Percentiles rank a stretch among this genome's conserved stretches.
phyloP scores from a whole-genome alignment of 495 filamentous ascomycete species.

The Jackrogersella multiformis region DNA sequence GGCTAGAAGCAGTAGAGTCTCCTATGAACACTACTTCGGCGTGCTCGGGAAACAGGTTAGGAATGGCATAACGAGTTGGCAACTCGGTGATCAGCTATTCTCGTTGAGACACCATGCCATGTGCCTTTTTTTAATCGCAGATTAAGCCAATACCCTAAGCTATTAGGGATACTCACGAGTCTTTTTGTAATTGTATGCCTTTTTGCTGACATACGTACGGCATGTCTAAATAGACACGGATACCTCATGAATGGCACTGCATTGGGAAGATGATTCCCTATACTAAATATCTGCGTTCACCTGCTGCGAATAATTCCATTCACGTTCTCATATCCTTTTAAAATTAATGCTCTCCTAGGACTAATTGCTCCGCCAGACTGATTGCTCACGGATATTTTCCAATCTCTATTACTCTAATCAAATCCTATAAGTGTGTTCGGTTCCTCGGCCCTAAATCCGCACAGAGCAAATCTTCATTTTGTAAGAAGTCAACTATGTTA shows the following conservation, averaged over 20 bases:
- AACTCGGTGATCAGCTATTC: background rate
- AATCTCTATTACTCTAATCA: background rate
- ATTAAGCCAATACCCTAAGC: background rate
- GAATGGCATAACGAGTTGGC: background rate
- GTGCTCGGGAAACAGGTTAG: background rate
- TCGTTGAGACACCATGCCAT: background rate
- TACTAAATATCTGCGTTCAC: background rate
- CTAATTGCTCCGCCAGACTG: background rate
- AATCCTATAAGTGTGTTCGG: background rate
- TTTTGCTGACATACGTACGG: background rate
- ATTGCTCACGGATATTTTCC: background rate
- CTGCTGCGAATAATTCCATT: background rate
- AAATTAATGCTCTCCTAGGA: too few species aligned
- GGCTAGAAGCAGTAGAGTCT: background rate
- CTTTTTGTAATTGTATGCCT: background rate
- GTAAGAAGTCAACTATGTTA: background rate
- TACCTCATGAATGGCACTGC: background rate
- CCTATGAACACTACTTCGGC: background rate
- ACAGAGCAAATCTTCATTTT: background rate
- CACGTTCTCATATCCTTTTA: background rate
- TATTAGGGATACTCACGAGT: background rate
- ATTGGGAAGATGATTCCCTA: too few species aligned
- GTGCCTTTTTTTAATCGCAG: background rate
- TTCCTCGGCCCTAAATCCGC: background rate
- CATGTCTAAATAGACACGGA: constrained; percentile 4